phyloP scores from a whole-genome alignment of 768 basidiomycete genomes.

The Tulasnella sp. region DNA sequence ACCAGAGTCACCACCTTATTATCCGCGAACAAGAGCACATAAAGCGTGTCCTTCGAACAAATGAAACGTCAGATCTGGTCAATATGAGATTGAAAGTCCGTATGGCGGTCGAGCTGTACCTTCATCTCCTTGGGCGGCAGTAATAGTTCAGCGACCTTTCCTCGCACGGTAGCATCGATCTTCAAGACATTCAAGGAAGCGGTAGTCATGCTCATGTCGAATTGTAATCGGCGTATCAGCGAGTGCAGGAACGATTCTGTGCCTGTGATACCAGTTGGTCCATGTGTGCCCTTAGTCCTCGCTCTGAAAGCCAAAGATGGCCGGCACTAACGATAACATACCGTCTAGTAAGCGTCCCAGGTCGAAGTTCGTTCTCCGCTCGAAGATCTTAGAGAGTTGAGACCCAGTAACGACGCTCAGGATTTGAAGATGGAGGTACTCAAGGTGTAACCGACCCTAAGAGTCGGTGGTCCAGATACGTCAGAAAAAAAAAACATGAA shows the following conservation, averaged over 20 bases:
- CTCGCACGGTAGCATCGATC: constrained; percentile 56
- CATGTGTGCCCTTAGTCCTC: background rate
- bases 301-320: background rate
- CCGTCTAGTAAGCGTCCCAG: constrained; percentile 63
- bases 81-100: no score
- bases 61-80: constrained; percentile 52
- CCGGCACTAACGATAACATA: constrained; percentile 23
- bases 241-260: constrained; percentile 72
- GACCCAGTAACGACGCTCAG: constrained; percentile 78
- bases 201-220: constrained; percentile 69
- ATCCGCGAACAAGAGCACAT: constrained; percentile 73
- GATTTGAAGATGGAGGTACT: constrained; percentile 90
- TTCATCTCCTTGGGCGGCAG: constrained; percentile 72
- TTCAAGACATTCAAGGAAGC: constrained; percentile 74
- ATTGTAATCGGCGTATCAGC: constrained; percentile 56
- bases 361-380: constrained; percentile 85
- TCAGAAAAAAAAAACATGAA: background rate
- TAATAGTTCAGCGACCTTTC: constrained; percentile 67
- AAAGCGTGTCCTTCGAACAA: constrained; percentile 64
- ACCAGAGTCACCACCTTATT: constrained; percentile 76
- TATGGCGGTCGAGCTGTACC: constrained; percentile 31
- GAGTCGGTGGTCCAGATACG: constrained; percentile 36
- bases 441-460: constrained; percentile 87
- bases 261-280: constrained; percentile 34
- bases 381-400: constrained; percentile 78